These are phyloP conservation scores for Coniella lustricola DNA, from an alignment of 2,329 filamentous ascomycete genomes.

Conservation along the genomic window DNA sequence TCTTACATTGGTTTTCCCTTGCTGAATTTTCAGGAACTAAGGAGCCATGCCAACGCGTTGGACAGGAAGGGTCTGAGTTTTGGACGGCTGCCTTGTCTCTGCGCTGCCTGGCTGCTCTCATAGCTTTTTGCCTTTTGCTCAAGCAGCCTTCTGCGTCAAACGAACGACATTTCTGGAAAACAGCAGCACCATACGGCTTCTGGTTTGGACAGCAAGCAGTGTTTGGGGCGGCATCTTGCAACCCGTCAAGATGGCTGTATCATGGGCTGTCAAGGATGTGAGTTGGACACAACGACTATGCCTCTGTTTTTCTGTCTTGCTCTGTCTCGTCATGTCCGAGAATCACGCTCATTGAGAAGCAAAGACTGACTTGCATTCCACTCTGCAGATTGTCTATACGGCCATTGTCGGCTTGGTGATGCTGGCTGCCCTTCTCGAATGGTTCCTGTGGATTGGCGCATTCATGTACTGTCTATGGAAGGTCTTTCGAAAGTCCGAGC, in stretches of 20 bases:
- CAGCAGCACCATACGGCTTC: no score
- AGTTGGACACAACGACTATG: conserved; percentile 19
- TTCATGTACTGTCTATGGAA: conserved; percentile 89
- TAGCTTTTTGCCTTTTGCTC: neutral
- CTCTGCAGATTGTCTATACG: conserved; percentile 70
- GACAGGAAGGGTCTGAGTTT: no score
- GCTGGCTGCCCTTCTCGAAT: conserved; percentile 80
- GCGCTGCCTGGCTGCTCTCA: neutral
- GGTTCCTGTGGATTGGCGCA: conserved; percentile 90
- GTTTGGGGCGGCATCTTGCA: no score
- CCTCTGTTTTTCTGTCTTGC: neutral
- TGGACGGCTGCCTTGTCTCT: no score
- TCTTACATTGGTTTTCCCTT: no score
- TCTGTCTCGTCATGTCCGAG: no score
- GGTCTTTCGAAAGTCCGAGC: conserved; percentile 82
- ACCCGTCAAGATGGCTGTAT: conserved; percentile 10
- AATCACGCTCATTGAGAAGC: no score
- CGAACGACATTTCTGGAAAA: no score
- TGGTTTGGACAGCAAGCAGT: neutral
- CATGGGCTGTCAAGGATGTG: conserved; percentile 29
- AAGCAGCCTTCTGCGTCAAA: neutral
- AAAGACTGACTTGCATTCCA: conserved; percentile 15
- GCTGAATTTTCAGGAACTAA: no score
- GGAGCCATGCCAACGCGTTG: no score
- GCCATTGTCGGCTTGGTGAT: conserved; percentile 74